Evolutionary conservation across 345 rosid species (phyloP), one percentile per base, ranked within the genome.

Genomic region (Brassica incana): DNA sequence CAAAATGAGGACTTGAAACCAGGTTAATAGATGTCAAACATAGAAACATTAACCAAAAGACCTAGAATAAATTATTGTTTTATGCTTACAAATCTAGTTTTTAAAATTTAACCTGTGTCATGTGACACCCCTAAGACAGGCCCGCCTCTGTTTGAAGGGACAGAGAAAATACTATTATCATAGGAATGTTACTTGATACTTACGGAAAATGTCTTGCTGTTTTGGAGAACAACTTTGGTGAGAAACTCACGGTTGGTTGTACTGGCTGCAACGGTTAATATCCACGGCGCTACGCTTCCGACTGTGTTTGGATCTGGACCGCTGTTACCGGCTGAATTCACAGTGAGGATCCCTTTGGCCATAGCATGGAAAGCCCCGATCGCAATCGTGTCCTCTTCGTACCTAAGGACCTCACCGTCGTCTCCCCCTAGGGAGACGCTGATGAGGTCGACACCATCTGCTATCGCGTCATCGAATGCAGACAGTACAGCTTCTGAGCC

Each of bases 311-410:
- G 1, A 0, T 0, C 0, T 0, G 77, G 78, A 64, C 87, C 84
- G 1, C 0, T 0, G 32, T 88, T 88, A 18, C 88, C 88, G 0
- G 85, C 92, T 20, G 88, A 29, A 0, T 84, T 45, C 14, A 75
- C 54, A 7, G 89, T 85, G 4, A 90, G 69, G 12, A 90, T 78
- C 16, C 90, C 94, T 33, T 83, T 87, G 12, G 35, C 48, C 84
- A 81, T 81, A 5, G 90, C 90, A 33, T 88, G 92, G 60, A 87
- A 90, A 20, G 86, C 65, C 2, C 89, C 88, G 3, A 88, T 87
- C 3, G 88, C 81, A 0, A 82, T 38, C 0, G 74, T 0, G 66
- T 88, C 90, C 0, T 8, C 0, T 0, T 36, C 60, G 5, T 82
- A 76, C 1, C 0, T 0, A 0, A 12, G 14, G 48, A 2, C 9